Conservation (phyloP, 306 rosid species). For the Delonix regia region DNA sequence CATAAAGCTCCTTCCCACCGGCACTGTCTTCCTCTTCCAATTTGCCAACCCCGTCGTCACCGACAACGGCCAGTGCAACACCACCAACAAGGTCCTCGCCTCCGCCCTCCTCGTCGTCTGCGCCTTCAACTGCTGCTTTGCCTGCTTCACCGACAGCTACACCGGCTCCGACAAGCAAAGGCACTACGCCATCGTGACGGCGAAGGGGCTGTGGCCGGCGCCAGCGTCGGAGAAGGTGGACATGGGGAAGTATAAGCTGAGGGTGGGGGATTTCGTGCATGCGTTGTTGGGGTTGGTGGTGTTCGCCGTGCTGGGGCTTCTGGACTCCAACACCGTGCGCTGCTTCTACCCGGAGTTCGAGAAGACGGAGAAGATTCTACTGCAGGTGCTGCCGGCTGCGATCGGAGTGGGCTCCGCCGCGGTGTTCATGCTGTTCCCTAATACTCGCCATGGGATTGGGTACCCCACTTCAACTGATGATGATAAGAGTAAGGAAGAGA, state of each 20-base stretch:
- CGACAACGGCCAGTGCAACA: conserved; percentile 61
- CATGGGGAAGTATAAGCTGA: conserved; percentile 51
- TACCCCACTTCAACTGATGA: conserved; percentile 44
- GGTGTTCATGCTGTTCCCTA: conserved; percentile 62
- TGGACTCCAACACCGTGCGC: conserved; percentile 61
- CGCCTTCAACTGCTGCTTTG: conserved; percentile 60
- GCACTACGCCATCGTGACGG: conserved; percentile 61
- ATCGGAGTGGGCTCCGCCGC: conserved; percentile 56
- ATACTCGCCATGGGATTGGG: conserved; percentile 80
- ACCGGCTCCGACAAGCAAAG: conserved; percentile 45
- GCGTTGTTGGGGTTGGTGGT: conserved; percentile 53
- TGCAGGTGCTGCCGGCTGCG: conserved; percentile 60
- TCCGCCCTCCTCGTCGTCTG: conserved; percentile 41
- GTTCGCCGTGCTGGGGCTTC: conserved; percentile 56
- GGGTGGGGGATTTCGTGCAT: conserved; percentile 70
- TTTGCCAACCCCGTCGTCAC: conserved; percentile 67
- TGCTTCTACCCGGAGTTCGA: conserved; percentile 69
- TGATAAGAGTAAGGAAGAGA: background rate
- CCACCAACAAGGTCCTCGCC: conserved; percentile 48
- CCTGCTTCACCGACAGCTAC: conserved; percentile 83
- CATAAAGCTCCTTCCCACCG: conserved; percentile 76
- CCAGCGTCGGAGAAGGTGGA: conserved; percentile 40
- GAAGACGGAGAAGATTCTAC: conserved; percentile 44
- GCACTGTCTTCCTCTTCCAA: conserved; percentile 78
- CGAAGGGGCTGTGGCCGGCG: conserved; percentile 67